Evolutionary conservation across 1,139 yeast genomes (phyloP).

Genomic region (Diutina neorugosa): DNA sequence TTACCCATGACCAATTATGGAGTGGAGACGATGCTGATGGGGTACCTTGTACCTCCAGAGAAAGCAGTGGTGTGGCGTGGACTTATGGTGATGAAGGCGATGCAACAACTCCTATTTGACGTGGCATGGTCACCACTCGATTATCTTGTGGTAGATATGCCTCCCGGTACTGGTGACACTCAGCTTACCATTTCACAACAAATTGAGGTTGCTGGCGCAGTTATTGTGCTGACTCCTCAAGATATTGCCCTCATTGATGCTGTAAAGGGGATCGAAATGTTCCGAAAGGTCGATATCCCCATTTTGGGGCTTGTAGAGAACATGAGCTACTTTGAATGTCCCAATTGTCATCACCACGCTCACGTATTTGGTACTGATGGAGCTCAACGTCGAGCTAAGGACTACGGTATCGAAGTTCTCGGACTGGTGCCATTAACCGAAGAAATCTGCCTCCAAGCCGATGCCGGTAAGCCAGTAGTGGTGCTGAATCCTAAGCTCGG

Average conservation of each 20-base stretch:
- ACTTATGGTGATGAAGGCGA: constrained; percentile 74
- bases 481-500: constrained; percentile 31
- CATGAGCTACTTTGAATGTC: constrained; percentile 70
- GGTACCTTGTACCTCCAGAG: constrained; percentile 58
- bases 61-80: constrained; percentile 83
- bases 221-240: constrained; percentile 79
- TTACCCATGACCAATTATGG: constrained; percentile 72
- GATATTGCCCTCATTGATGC: constrained; percentile 79
- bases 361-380: constrained; percentile 70
- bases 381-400: constrained; percentile 44
- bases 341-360: constrained; percentile 61
- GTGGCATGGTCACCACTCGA: constrained; percentile 73
- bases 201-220: constrained; percentile 64
- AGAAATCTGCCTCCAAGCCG: constrained; percentile 50
- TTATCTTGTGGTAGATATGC: constrained; percentile 68
- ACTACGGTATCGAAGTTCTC: constrained; percentile 36
- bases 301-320: constrained; percentile 70
- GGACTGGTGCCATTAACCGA: constrained; percentile 61
- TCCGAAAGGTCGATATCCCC: constrained; percentile 62
- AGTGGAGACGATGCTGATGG: constrained; percentile 82
- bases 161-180: constrained; percentile 89
- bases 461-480: constrained; percentile 54
- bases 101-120: constrained; percentile 70
- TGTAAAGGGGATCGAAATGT: constrained; percentile 71
- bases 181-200: constrained; percentile 75